phyloP scores from a whole-genome alignment of 441 rosid species.

The Euphorbia schlechtendalii region DNA sequence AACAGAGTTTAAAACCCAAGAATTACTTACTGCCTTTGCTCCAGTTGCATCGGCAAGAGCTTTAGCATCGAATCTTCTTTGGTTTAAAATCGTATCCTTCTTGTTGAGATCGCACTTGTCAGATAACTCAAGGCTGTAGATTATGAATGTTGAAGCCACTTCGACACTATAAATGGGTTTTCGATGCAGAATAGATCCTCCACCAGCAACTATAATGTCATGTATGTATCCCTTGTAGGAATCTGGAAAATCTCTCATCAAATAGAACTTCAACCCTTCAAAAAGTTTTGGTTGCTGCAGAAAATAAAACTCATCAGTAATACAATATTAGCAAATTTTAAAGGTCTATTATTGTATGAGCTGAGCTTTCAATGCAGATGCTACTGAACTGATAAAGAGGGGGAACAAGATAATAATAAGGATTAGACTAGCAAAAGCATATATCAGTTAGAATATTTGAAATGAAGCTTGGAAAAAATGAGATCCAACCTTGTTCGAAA shows the following conservation, averaged over 20 bases:
- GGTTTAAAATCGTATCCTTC: conserved; percentile 35
- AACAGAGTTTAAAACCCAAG: conserved; percentile 79
- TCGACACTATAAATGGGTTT: conserved; percentile 42
- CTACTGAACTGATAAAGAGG: not conserved
- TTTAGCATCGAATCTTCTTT: conserved; percentile 48
- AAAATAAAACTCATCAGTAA: conserved; percentile 5
- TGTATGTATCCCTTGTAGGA: conserved; percentile 69
- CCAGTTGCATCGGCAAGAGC: conserved; percentile 51
- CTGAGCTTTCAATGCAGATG: not conserved
- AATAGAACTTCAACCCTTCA: conserved; percentile 44
- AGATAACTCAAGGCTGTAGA: conserved; percentile 57
- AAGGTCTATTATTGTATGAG: not conserved
- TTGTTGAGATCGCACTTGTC: conserved; percentile 34
- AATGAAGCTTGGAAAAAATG: conserved; percentile 7
- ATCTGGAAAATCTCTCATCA: conserved; percentile 57
- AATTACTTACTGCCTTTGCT: conserved; percentile 63
- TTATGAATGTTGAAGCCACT: conserved; percentile 39
- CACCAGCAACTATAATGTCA: conserved; percentile 61
- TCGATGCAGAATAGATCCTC: conserved; percentile 62
- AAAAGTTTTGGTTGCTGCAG: conserved; percentile 71
- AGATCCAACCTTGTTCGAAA: conserved; percentile 50
- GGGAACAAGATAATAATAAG: no score
- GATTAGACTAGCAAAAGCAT: not conserved
- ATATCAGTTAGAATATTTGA: not conserved
- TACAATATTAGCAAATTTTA: not conserved